phyloP scores from a whole-genome alignment of 2,329 filamentous ascomycete genomes.

The Pseudogymnoascus sp. region DNA sequence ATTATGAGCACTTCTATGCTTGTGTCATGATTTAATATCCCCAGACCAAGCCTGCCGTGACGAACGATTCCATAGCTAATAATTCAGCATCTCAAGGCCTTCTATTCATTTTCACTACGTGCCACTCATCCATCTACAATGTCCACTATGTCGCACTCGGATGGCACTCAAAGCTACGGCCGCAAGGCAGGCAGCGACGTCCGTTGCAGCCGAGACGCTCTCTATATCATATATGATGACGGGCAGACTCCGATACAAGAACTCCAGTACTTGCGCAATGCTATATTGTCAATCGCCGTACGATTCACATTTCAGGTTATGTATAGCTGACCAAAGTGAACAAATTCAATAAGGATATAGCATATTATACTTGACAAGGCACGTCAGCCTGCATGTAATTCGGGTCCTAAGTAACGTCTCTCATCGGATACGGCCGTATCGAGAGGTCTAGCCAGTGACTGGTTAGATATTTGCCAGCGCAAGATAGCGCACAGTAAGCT shows the following conservation, averaged over 20 bases:
- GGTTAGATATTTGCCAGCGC: too few species aligned
- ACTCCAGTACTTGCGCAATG: too few species aligned
- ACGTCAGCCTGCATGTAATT: too few species aligned
- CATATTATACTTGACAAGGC: too few species aligned
- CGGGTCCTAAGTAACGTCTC: too few species aligned
- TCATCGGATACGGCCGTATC: too few species aligned
- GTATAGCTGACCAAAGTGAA: neutral
- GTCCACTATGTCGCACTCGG: neutral
- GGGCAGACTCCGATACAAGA: too few species aligned
- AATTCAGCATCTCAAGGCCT: neutral
- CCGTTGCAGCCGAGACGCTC: neutral
- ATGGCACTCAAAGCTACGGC: neutral
- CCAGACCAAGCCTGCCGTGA: neutral
- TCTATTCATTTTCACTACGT: neutral
- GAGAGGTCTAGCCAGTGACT: neutral
- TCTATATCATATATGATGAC: too few species aligned
- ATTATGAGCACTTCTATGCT: neutral
- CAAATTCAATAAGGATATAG: too few species aligned
- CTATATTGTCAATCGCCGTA: too few species aligned
- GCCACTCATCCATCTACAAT: neutral
- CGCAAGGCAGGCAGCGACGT: neutral
- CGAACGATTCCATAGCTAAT: neutral
- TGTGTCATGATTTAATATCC: neutral
- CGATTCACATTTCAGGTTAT: neutral
- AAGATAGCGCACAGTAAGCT: neutral